Conservation (phyloP, 306 rosid species). For the Citrullus mucosospermus region DNA sequence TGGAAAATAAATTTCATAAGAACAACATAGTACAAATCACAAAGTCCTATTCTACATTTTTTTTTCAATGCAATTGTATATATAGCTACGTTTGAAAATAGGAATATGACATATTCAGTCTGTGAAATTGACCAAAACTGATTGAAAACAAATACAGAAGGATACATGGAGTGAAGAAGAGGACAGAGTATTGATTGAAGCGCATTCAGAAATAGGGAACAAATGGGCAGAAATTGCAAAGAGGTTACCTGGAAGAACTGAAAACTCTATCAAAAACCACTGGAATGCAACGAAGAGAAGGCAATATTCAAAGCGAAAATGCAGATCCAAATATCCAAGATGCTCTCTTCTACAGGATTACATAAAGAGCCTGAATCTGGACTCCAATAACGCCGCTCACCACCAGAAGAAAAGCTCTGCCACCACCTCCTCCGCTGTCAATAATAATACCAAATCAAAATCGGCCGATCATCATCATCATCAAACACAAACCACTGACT, state of each 20-base stretch:
- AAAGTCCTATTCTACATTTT: too few relatives aligned
- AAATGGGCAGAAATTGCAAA: conserved; percentile 98
- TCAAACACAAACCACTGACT: not conserved
- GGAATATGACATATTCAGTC: too few relatives aligned
- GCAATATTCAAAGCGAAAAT: conserved; percentile 73
- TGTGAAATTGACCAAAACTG: not conserved
- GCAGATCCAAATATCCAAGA: conserved; percentile 64
- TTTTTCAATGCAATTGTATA: too few relatives aligned
- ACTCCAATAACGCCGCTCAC: conserved; percentile 21
- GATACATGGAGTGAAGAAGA: conserved; percentile 89
- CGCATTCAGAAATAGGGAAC: conserved; percentile 79
- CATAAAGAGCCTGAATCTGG: conserved; percentile 69
- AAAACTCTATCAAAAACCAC: conserved; percentile 88
- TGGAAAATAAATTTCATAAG: too few relatives aligned
- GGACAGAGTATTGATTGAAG: conserved; percentile 55
- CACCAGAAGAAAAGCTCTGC: conserved; percentile 24
- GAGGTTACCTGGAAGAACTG: conserved; percentile 80
- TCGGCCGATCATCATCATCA: not conserved
- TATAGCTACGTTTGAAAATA: too few relatives aligned
- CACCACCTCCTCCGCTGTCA: not conserved
- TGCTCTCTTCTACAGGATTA: conserved; percentile 67
- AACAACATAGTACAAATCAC: too few relatives aligned
- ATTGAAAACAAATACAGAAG: conserved; percentile 34
- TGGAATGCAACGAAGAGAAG: conserved; percentile 98
- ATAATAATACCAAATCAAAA: not conserved